Evolutionary conservation across 208 protist genomes (phyloP).

Genomic region (Sergeia podlipaevii): DNA sequence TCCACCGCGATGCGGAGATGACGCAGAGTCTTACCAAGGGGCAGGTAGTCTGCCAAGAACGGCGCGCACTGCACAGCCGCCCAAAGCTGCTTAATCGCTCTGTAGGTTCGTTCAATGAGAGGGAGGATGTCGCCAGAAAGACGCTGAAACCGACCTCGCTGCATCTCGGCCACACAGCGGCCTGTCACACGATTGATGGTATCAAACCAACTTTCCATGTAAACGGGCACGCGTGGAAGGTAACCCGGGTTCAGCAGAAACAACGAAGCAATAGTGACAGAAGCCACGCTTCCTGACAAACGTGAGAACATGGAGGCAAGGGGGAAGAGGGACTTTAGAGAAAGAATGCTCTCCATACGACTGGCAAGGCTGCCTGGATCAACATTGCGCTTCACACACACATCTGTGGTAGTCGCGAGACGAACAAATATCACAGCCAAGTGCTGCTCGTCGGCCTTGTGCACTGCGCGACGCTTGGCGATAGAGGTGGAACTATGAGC

Average conservation of each 20-base stretch:
- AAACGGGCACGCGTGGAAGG: constrained; percentile 37
- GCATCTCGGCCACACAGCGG: constrained; percentile 54
- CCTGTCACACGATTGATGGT: constrained; percentile 41
- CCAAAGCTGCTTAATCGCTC: constrained; percentile 74
- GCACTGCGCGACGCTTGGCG: constrained; percentile 25
- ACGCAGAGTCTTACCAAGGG: constrained; percentile 39
- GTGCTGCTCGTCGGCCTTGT: constrained; percentile 28
- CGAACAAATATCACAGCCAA: constrained; percentile 54
- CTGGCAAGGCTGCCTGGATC: constrained; percentile 28
- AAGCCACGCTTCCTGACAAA: constrained; percentile 47
- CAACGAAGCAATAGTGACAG: constrained; percentile 51
- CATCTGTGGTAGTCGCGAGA: constrained; percentile 39
- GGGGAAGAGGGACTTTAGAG: constrained; percentile 41
- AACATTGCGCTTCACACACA: constrained; percentile 27
- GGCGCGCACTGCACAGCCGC: constrained; percentile 60
- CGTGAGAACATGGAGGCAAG: constrained; percentile 50
- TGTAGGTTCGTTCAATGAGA: constrained; percentile 71
- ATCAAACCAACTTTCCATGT: constrained; percentile 57
- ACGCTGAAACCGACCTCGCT: constrained; percentile 75
- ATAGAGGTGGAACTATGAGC: constrained; percentile 61
- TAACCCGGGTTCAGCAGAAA: constrained; percentile 56
- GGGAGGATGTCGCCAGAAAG: constrained; percentile 71
- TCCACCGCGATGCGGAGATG: constrained; percentile 74
- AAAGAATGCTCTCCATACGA: constrained; percentile 38
- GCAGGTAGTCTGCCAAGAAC: constrained; percentile 74